These are phyloP conservation scores for Mediolabrus comicus DNA, from an alignment of 108 stramenopile genomes.

Conservation along the genomic window DNA sequence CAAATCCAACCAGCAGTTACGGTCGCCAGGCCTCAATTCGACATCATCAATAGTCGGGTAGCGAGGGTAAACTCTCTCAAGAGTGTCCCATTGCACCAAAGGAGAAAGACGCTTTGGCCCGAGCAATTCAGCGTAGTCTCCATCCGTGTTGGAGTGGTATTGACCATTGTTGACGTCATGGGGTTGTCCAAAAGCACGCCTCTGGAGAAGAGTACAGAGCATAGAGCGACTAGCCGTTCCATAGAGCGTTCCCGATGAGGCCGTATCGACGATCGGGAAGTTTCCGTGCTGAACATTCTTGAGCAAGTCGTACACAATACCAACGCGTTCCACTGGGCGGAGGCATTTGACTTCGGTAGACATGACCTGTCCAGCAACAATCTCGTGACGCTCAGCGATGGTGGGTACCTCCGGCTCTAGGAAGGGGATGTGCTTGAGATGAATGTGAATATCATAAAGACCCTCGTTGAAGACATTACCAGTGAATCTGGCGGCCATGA, in stretches of 20 bases:
- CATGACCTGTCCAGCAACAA: slow-evolving; percentile 91
- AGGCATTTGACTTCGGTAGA: slow-evolving; percentile 85
- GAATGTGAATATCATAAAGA: slow-evolving; percentile 96
- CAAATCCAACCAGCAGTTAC: slow-evolving; percentile 92
- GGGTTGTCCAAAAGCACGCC: slow-evolving; percentile 86
- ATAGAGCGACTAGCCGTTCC: slow-evolving; percentile 88
- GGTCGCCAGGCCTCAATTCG: slow-evolving; percentile 71
- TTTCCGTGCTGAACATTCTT: slow-evolving; percentile 76
- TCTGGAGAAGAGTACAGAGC: slow-evolving; percentile 86
- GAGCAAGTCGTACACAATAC: slow-evolving; percentile 88
- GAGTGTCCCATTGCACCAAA: slow-evolving; percentile 91
- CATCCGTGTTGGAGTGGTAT: slow-evolving; percentile 46
- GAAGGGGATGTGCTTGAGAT: slow-evolving; percentile 87
- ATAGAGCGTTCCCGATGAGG: slow-evolving; percentile 82
- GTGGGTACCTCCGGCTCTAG: slow-evolving; percentile 88
- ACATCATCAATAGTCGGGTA: slow-evolving; percentile 92
- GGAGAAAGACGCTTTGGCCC: slow-evolving; percentile 83
- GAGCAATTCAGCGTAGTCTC: slow-evolving; percentile 52
- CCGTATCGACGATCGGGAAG: slow-evolving; percentile 95
- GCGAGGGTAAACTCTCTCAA: slow-evolving; percentile 91
- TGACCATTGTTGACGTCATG: slow-evolving; percentile 68
- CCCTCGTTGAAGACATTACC: slow-evolving; percentile 98
- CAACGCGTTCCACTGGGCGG: slow-evolving; percentile 85
- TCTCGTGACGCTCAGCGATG: slow-evolving; percentile 87
- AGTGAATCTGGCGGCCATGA: slow-evolving; percentile 94